A percentile compares a stretch with the other conserved stretches of the same genome.
phyloP scores from a whole-genome alignment of 768 basidiomycete species.

The Kwoniella sp. region DNA sequence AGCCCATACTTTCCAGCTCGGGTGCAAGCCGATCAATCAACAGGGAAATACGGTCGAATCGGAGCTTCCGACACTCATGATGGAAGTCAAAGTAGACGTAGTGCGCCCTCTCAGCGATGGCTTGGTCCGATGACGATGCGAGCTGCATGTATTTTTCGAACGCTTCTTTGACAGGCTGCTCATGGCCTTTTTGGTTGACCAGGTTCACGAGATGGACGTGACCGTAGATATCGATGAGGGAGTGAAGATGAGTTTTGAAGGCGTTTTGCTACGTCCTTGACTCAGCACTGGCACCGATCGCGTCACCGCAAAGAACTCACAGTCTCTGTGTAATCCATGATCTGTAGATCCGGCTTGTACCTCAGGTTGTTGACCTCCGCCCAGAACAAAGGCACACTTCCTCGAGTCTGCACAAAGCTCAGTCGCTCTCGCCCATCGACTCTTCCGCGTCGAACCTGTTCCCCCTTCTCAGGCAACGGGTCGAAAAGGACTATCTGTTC shows the following conservation, averaged over 20 bases:
- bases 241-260: slow-evolving; percentile 67
- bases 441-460: slow-evolving; percentile 26
- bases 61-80: slow-evolving; percentile 86
- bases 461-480: slow-evolving; percentile 29
- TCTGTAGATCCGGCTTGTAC: slow-evolving; percentile 91
- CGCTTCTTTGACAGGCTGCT: slow-evolving; percentile 90
- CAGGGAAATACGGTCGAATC: slow-evolving; percentile 84
- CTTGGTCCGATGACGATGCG: slow-evolving; percentile 51
- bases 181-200: slow-evolving; percentile 88
- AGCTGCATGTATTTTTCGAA: slow-evolving; percentile 73
- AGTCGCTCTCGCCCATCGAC: slow-evolving; percentile 53
- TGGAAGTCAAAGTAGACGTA: slow-evolving; percentile 97
- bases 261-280: slow-evolving; percentile 61
- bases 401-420: slow-evolving; percentile 89
- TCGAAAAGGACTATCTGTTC: slow-evolving; percentile 87
- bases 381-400: slow-evolving; percentile 93
- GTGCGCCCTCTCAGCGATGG: slow-evolving; percentile 63
- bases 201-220: slow-evolving; percentile 77
- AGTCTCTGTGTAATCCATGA: slow-evolving; percentile 87
- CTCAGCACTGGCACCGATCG: too few relatives aligned
- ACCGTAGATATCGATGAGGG: slow-evolving; percentile 71
- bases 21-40: slow-evolving; percentile 67
- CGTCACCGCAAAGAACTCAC: slow-evolving; percentile 61
- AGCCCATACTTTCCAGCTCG: slow-evolving; percentile 54
- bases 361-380: slow-evolving; percentile 90